A percentile compares a stretch with the other conserved stretches of the same genome.
Evolutionary conservation across 441 rosid genomes (phyloP).

Genomic region (Syzygium syzygioides): DNA sequence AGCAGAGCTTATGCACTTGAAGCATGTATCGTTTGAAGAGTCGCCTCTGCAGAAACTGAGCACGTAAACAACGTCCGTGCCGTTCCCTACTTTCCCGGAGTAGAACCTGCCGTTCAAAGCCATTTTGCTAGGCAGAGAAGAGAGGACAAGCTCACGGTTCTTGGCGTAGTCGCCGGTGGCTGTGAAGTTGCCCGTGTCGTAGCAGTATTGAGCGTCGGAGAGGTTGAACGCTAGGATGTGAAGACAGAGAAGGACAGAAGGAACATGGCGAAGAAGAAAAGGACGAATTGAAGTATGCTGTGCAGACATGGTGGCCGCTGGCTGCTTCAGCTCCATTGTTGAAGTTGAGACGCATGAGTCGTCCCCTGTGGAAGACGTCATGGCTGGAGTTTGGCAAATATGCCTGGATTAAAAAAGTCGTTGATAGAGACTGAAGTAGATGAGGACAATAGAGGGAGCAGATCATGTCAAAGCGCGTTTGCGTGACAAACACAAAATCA

Average conservation of each 20-base stretch:
- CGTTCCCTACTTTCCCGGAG: not conserved
- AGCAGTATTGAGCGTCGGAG: not conserved
- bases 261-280: not conserved
- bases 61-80: not conserved
- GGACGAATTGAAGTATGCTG: not conserved
- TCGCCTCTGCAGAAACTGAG: not conserved
- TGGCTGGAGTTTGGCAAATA: not conserved
- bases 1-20: not conserved
- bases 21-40: not conserved
- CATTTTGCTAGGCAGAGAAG: not conserved
- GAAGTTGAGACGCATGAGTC: not conserved
- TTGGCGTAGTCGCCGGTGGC: not conserved
- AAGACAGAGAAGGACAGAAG: not conserved
- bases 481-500: too few species aligned
- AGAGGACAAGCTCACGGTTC: not conserved
- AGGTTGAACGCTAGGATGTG: not conserved
- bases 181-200: not conserved
- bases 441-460: too few species aligned
- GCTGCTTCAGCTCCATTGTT: not conserved
- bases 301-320: not conserved
- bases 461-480: too few species aligned
- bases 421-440: not conserved
- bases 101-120: not conserved
- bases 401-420: not conserved
- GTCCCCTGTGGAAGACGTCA: not conserved